Evolutionary conservation across 441 rosid species (phyloP).

Genomic region (Macaranga tanarius): DNA sequence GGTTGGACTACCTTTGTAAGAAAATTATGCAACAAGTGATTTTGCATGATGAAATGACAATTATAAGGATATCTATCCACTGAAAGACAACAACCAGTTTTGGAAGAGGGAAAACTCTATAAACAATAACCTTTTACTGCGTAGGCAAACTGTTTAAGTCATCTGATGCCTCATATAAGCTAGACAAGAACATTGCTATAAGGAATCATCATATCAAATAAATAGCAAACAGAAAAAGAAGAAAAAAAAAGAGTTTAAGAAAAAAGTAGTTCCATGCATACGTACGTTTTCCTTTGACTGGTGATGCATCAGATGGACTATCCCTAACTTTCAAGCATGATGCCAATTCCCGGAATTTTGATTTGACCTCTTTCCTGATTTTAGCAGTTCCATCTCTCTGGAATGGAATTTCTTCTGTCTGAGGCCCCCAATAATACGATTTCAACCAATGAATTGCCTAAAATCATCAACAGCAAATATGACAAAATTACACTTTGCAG

Average conservation of each 20-base stretch:
- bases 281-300: conserved; percentile 48
- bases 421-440: conserved; percentile 83
- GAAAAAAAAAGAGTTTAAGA: not conserved
- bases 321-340: conserved; percentile 45
- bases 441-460: conserved; percentile 93
- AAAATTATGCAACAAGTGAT: not conserved
- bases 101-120: not conserved
- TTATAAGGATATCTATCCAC: not conserved
- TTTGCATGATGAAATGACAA: not conserved
- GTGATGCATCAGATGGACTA: conserved; percentile 39
- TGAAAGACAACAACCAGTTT: not conserved
- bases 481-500: not conserved
- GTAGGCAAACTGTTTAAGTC: not conserved
- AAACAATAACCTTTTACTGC: not conserved
- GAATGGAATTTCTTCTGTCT: conserved; percentile 53
- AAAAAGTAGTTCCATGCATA: conserved; percentile 27
- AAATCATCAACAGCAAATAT: conserved; percentile 27
- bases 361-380: conserved; percentile 58
- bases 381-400: conserved; percentile 50
- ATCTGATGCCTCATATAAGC: not conserved
- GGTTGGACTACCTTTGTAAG: not conserved
- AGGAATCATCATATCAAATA: not conserved
- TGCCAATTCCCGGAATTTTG: conserved; percentile 57
- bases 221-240: not conserved
- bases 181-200: not conserved